phyloP scores from a whole-genome alignment of 2,329 filamentous ascomycete species.

The Arachnopeziza araneosa region DNA sequence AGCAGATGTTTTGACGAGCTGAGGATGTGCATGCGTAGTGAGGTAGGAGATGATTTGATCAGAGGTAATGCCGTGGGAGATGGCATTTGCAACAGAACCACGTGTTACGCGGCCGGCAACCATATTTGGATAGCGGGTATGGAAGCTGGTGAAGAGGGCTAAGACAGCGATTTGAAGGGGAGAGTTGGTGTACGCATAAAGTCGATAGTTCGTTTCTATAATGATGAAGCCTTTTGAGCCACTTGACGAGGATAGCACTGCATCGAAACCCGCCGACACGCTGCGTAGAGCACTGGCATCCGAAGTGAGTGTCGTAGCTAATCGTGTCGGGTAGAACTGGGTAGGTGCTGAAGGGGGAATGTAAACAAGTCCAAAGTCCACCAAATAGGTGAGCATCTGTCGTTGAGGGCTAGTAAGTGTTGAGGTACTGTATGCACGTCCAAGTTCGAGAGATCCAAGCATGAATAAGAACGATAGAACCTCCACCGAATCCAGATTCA shows the following conservation, averaged over 20 bases:
- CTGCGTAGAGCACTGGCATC: slow-evolving; percentile 65
- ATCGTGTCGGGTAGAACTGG: slow-evolving; percentile 82
- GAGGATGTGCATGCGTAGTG: slow-evolving; percentile 85
- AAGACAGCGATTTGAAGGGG: slow-evolving; percentile 93
- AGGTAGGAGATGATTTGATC: slow-evolving; percentile 95
- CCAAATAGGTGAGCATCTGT: slow-evolving; percentile 84
- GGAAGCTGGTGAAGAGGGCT: slow-evolving; percentile 79
- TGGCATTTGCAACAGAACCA: slow-evolving; percentile 79
- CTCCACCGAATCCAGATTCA: slow-evolving; percentile 79
- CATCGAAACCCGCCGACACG: slow-evolving; percentile 62
- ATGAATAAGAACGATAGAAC: slow-evolving; percentile 96
- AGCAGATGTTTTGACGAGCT: slow-evolving; percentile 62
- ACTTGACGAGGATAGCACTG: slow-evolving; percentile 47
- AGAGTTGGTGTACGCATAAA: slow-evolving; percentile 95
- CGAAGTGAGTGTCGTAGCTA: slow-evolving; percentile 86
- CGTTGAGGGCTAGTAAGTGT: slow-evolving; percentile 76
- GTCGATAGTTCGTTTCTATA: slow-evolving; percentile 93
- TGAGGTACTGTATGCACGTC: slow-evolving; percentile 81
- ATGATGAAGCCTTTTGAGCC: slow-evolving; percentile 76
- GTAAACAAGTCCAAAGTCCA: slow-evolving; percentile 91
- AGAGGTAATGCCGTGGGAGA: slow-evolving; percentile 84
- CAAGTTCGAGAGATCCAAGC: slow-evolving; percentile 86
- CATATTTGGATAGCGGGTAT: slow-evolving; percentile 89
- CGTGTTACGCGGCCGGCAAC: slow-evolving; percentile 88
- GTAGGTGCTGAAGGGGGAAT: slow-evolving; percentile 51